phyloP scores from a whole-genome alignment of 192 early-diverging fungal species.

The Coemansia nantahalensis region DNA sequence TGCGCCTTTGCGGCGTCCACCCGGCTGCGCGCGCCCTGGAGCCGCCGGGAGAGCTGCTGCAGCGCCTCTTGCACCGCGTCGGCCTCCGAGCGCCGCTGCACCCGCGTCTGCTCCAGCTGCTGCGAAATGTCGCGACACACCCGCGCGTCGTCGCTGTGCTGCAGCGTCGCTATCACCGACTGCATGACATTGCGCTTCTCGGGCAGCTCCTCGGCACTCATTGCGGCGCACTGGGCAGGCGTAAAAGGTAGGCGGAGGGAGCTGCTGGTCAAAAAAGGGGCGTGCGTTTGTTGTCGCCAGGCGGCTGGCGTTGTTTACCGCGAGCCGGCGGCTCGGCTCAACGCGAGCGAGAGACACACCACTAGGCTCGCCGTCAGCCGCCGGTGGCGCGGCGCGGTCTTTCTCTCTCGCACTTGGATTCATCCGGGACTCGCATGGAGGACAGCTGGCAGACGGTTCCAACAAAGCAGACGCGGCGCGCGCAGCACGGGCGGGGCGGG shows the following conservation, averaged over 20 bases:
- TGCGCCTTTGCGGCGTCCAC: conserved; percentile 42
- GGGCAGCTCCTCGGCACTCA: conserved; percentile 25
- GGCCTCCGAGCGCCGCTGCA: conserved; percentile 4
- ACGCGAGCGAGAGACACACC: too few species aligned
- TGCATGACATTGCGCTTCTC: conserved; percentile 30
- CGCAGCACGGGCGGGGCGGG: conserved; percentile 8
- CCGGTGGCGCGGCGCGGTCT: too few species aligned
- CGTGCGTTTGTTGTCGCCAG: too few species aligned
- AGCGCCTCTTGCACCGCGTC: conserved; percentile 36
- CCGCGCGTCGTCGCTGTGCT: conserved; percentile 27
- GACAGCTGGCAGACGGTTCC: conserved; percentile 54
- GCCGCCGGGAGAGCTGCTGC: conserved; percentile 40
- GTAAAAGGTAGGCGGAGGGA: not conserved
- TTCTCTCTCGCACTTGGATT: too few species aligned
- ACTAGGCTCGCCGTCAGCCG: too few species aligned
- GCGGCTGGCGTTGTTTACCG: too few species aligned
- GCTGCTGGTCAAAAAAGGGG: too few species aligned
- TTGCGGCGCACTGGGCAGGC: not conserved
- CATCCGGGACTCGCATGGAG: too few species aligned
- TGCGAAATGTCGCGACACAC: conserved; percentile 9
- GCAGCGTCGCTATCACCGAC: conserved; percentile 21
- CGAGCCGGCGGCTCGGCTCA: too few species aligned
- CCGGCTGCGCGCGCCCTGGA: conserved; percentile 24
- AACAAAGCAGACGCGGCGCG: conserved; percentile 10
- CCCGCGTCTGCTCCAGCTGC: conserved; percentile 8